These are phyloP conservation scores for Crucibulum laeve DNA, from an alignment of 768 basidiomycete genomes.

Conservation along the genomic window DNA sequence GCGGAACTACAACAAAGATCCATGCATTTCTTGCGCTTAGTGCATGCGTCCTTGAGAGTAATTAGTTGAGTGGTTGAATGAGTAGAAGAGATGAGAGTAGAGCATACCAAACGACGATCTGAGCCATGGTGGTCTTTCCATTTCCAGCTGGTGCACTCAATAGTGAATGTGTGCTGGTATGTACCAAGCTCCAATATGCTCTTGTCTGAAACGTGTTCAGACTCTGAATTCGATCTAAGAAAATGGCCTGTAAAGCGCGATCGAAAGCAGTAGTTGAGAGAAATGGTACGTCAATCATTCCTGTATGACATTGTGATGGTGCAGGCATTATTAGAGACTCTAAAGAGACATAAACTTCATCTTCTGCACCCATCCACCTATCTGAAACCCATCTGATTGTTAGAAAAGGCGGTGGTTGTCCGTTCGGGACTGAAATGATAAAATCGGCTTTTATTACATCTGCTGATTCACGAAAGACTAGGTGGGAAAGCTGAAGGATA, in stretches of 20 bases:
- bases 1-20: constrained; percentile 62
- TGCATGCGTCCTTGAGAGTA: constrained; percentile 50
- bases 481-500: constrained; percentile 76
- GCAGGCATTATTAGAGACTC: constrained; percentile 75
- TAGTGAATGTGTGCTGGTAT: constrained; percentile 63
- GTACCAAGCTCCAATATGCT: constrained; percentile 74
- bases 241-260: constrained; percentile 40
- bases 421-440: constrained; percentile 66
- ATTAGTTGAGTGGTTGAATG: constrained; percentile 7
- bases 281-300: constrained; percentile 71
- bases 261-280: constrained; percentile 52
- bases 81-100: background rate
- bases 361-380: constrained; percentile 90
- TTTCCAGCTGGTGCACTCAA: constrained; percentile 76
- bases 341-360: constrained; percentile 60
- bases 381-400: constrained; percentile 83
- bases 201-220: constrained; percentile 92
- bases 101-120: constrained; percentile 68
- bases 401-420: constrained; percentile 56
- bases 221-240: constrained; percentile 41
- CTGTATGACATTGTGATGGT: constrained; percentile 49
- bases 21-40: constrained; percentile 39
- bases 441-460: constrained; percentile 65
- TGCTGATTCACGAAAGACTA: constrained; percentile 68
- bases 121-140: constrained; percentile 76